Evolutionary conservation across 371 early-diverging fungal genomes (phyloP), one percentile per base, ranked within the genome.

Genomic region (Sporodiniella umbellata): DNA sequence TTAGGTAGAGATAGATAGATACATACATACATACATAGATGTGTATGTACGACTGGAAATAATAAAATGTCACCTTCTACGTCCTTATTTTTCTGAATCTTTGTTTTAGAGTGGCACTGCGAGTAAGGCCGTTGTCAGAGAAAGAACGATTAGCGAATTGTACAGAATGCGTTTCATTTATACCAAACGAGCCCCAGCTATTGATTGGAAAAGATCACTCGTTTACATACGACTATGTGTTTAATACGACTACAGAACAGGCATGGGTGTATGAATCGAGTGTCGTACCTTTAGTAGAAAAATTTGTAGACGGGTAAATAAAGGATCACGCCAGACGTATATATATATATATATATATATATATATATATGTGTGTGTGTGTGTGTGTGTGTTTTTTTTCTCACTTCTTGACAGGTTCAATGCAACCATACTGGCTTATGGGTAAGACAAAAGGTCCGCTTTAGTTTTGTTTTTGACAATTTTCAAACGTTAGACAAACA

Each of bases 341-440:
- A n/a, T n/a, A n/a, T n/a, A n/a, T n/a, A n/a, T n/a, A n/a, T n/a
- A n/a, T n/a, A n/a, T n/a, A n/a, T n/a, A n/a, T n/a, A n/a, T n/a
- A n/a, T n/a, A n/a, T n/a, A n/a, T n/a, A n/a, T n/a, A n/a, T n/a
- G n/a, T n/a, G n/a, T n/a, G n/a, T n/a, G n/a, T n/a, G n/a, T n/a
- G n/a, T n/a, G n/a, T n/a, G n/a, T n/a, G n/a, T n/a, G n/a, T n/a
- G n/a, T n/a, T n/a, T n/a, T n/a, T n/a, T n/a, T n/a, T n/a, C n/a
- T n/a, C n/a, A n/a, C n/a, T n/a, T n/a, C n/a, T 37, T 44, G 47
- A 28, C 54, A 78, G 80, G 21, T 79, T 73, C 83, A 96, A 92
- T 79, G 90, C 81, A 51, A 96, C 89, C 21, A 89, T 93, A 48
- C 80, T 99, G 24, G 99, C 99, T 21, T 99, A 99, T 72, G 99